Percentiles rank a stretch among this genome's conserved stretches.
These are phyloP conservation scores for Arxiozyma bovina DNA, from an alignment of 1,139 yeast species.

Conservation along the genomic window DNA sequence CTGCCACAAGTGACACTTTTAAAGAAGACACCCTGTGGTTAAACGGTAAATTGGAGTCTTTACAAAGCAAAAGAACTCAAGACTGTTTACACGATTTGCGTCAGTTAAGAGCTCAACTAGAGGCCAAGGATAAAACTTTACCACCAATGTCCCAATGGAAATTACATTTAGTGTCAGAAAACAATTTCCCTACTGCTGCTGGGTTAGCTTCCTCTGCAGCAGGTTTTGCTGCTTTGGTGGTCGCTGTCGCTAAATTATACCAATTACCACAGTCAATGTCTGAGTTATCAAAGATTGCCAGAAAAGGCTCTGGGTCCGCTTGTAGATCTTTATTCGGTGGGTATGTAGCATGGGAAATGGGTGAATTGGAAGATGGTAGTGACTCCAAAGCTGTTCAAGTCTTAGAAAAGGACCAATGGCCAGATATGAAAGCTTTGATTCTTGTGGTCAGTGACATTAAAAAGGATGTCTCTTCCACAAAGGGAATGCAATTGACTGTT, in stretches of 20 bases:
- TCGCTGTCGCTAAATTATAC: conserved; percentile 74
- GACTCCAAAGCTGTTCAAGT: conserved; percentile 92
- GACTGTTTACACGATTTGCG: conserved; percentile 77
- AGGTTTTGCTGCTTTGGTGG: conserved; percentile 92
- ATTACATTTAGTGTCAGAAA: conserved; percentile 80
- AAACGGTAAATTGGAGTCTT: conserved; percentile 65
- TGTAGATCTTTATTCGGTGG: conserved; percentile 97
- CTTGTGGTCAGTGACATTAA: conserved; percentile 87
- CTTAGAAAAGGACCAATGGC: conserved; percentile 83
- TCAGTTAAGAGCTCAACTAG: conserved; percentile 49
- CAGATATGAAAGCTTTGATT: conserved; percentile 82
- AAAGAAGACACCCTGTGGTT: conserved; percentile 65
- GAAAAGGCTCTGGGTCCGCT: conserved; percentile 98
- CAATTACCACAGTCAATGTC: conserved; percentile 72
- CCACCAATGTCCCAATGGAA: conserved; percentile 58
- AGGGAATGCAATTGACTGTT: conserved; percentile 95
- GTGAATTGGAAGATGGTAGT: conserved; percentile 55
- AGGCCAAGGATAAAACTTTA: conserved; percentile 39
- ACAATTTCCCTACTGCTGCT: conserved; percentile 98
- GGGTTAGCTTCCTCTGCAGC: conserved; percentile 98
- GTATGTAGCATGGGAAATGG: conserved; percentile 99
- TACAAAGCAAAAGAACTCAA: conserved; percentile 61
- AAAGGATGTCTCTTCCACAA: conserved; percentile 89
- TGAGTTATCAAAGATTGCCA: conserved; percentile 84
- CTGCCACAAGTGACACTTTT: conserved; percentile 43